Evolutionary conservation across 495 filamentous ascomycete genomes (phyloP).

Genomic region (Hypoxylon rickii): DNA sequence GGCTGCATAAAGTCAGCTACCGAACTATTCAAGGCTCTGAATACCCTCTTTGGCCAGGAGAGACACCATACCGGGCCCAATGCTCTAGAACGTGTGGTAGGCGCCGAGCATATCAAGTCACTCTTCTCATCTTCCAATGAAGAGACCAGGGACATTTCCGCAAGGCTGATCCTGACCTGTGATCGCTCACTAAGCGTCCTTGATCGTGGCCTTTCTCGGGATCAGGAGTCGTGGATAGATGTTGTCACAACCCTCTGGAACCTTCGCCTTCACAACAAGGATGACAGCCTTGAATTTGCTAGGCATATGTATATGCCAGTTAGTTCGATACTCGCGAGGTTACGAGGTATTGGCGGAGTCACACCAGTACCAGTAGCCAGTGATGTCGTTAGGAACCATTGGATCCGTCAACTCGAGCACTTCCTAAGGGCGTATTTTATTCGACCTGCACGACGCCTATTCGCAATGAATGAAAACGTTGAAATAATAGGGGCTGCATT

Average conservation of each 20-base stretch:
- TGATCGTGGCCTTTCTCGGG: constrained; percentile 25
- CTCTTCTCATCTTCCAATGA: constrained; percentile 48
- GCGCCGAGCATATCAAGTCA: constrained; percentile 53
- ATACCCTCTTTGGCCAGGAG: constrained; percentile 39
- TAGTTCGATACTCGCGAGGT: constrained; percentile 40
- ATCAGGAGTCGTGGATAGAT: constrained; percentile 46
- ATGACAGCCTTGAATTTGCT: constrained; percentile 48
- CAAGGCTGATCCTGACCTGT: constrained; percentile 45
- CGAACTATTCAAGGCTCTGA: constrained; percentile 45
- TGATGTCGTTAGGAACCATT: constrained; percentile 30
- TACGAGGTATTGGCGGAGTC: constrained; percentile 35
- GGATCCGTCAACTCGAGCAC: constrained; percentile 57
- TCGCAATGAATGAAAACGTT: constrained; percentile 49
- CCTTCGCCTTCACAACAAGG: constrained; percentile 45
- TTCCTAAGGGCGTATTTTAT: constrained; percentile 73
- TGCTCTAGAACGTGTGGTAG: constrained; percentile 39
- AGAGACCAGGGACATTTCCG: constrained; percentile 45
- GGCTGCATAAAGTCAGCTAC: constrained; percentile 46
- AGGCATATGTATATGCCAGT: constrained; percentile 40
- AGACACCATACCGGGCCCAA: constrained; percentile 1
- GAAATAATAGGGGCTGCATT: constrained; percentile 42
- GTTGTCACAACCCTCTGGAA: constrained; percentile 47
- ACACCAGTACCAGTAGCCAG: constrained; percentile 13
- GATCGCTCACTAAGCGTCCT: constrained; percentile 35
- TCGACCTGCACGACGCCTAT: constrained; percentile 64